Evolutionary conservation across 148 eudicot species (phyloP).

Genomic region (Rhododendron vialii): DNA sequence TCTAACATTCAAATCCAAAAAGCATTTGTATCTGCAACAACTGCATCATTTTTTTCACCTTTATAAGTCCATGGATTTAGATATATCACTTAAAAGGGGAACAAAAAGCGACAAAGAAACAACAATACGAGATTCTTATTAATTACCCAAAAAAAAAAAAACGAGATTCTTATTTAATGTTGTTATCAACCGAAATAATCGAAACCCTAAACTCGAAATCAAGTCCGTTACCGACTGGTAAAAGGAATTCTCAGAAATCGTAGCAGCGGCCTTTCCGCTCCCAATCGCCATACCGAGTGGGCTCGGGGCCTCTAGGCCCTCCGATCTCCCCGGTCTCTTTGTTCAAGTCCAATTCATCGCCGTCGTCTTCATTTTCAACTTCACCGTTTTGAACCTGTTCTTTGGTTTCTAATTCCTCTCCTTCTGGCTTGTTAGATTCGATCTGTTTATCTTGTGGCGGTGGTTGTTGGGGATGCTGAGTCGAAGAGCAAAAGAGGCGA

Average conservation of each 20-base stretch:
- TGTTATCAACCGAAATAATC: neutral
- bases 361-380: conserved; percentile 18
- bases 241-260: conserved; percentile 48
- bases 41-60: neutral
- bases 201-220: neutral
- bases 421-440: conserved; percentile 9
- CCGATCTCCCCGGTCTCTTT: conserved; percentile 84
- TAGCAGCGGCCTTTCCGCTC: conserved; percentile 82
- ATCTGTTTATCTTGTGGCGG: conserved; percentile 8
- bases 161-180: neutral
- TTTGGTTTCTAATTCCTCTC: conserved; percentile 13
- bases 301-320: conserved; percentile 91
- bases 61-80: neutral
- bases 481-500: conserved; percentile 30
- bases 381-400: conserved; percentile 6
- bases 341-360: conserved; percentile 39
- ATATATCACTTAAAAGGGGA: neutral
- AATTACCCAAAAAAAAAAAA: too few relatives aligned
- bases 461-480: conserved; percentile 18
- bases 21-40: neutral
- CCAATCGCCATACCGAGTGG: conserved; percentile 94
- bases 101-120: neutral
- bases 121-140: neutral
- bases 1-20: neutral
- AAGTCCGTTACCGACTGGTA: neutral